These are phyloP conservation scores for Euphorbia lathyris DNA, from an alignment of 345 rosid genomes.

Conservation along the genomic window DNA sequence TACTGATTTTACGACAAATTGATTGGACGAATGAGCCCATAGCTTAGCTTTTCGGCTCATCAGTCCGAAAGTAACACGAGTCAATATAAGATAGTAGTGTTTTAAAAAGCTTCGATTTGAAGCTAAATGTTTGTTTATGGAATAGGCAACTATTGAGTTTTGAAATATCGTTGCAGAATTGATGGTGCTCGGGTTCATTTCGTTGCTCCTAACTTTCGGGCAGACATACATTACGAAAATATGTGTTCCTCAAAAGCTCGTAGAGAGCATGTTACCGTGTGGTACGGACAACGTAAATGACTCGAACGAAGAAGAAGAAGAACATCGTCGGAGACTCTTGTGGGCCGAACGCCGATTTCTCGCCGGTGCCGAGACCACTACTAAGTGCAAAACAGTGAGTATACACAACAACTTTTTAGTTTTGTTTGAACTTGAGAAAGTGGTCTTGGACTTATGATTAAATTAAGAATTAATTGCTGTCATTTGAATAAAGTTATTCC, in stretches of 20 bases:
- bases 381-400: slow-evolving; percentile 57
- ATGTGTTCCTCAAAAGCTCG: slow-evolving; percentile 59
- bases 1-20: too few relatives aligned
- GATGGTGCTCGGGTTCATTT: slow-evolving; percentile 93
- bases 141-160: not conserved
- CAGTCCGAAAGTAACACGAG: too few relatives aligned
- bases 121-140: slow-evolving; percentile 5
- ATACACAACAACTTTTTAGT: not conserved
- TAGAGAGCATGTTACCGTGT: slow-evolving; percentile 75
- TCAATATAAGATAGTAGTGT: too few relatives aligned
- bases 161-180: slow-evolving; percentile 56
- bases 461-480: not conserved
- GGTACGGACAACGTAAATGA: slow-evolving; percentile 14
- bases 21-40: too few relatives aligned
- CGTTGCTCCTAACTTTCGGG: slow-evolving; percentile 76
- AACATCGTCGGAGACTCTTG: slow-evolving; percentile 52
- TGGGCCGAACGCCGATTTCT: slow-evolving; percentile 56
- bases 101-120: not conserved
- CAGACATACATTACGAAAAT: slow-evolving; percentile 55
- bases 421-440: not conserved
- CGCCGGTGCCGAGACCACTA: slow-evolving; percentile 23
- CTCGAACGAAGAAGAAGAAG: slow-evolving; percentile 20
- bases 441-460: not conserved
- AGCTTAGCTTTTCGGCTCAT: too few relatives aligned
- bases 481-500: not conserved